A percentile compares a stretch with the other conserved stretches of the same genome.
phyloP scores from a whole-genome alignment of 768 basidiomycete species.

The Psilocybe cubensis region DNA sequence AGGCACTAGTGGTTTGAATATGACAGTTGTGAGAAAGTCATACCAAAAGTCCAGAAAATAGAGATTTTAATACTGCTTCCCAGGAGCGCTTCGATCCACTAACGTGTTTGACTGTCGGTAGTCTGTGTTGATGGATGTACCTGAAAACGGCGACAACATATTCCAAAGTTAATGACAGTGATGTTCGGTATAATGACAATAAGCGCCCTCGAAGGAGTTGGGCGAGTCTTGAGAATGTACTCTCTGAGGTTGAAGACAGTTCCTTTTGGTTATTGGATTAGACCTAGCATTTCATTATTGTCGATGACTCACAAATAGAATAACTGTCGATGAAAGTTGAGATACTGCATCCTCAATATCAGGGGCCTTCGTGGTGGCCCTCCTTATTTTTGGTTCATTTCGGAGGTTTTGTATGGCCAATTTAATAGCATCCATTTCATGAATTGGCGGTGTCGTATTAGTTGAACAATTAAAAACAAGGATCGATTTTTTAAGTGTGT shows the following conservation, averaged over 20 bases:
- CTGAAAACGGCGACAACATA: constrained; percentile 45
- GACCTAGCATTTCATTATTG: no score
- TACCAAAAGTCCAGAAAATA: constrained; percentile 51
- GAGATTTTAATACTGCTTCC: constrained; percentile 46
- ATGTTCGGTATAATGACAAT: constrained; percentile 45
- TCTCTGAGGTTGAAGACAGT: constrained; percentile 37
- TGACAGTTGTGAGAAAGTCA: background rate
- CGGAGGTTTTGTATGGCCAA: constrained; percentile 36
- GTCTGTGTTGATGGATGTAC: constrained; percentile 40
- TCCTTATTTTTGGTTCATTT: constrained; percentile 27
- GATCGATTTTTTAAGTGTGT: background rate
- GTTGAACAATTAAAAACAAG: background rate
- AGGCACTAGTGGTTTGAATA: background rate
- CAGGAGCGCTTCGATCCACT: constrained; percentile 33
- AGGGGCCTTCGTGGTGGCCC: constrained; percentile 20
- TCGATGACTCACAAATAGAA: constrained; percentile 42
- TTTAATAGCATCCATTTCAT: constrained; percentile 27
- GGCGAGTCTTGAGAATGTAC: constrained; percentile 40
- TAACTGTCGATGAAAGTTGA: constrained; percentile 44
- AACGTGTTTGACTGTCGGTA: constrained; percentile 28
- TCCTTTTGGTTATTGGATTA: constrained; percentile 32
- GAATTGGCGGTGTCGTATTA: background rate
- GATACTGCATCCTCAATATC: constrained; percentile 36
- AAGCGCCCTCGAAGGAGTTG: constrained; percentile 45
- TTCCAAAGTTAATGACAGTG: constrained; percentile 41